Evolutionary conservation across 305 asterid genomes (phyloP).

Genomic region (Solanum hybrid): DNA sequence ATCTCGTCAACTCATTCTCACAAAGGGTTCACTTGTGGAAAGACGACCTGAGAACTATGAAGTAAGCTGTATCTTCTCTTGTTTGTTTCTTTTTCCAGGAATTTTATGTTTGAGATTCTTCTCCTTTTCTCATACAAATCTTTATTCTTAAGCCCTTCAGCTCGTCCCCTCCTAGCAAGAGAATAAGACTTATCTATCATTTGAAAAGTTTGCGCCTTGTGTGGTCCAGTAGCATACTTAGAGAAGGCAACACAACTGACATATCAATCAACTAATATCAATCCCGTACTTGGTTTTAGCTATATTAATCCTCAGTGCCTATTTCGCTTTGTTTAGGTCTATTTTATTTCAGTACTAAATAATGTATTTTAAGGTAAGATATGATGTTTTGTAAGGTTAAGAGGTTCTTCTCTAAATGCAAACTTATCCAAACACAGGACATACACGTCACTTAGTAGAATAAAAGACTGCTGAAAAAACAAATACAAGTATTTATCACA

Average conservation of each 20-base stretch:
- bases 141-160: not conserved
- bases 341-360: not conserved
- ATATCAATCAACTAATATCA: not conserved
- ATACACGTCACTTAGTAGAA: not conserved
- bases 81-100: not conserved
- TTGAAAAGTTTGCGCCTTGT: not conserved
- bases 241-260: not conserved
- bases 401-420: not conserved
- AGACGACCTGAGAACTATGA: constrained; percentile 98
- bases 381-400: not conserved
- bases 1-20: constrained; percentile 91
- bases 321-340: not conserved
- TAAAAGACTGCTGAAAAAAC: not conserved
- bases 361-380: not conserved
- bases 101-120: not conserved
- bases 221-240: not conserved
- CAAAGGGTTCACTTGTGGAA: constrained; percentile 88
- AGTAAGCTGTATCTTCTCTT: constrained; percentile 39
- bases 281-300: not conserved
- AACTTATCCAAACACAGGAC: not conserved
- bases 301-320: not conserved
- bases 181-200: not conserved
- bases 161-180: not conserved
- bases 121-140: not conserved
- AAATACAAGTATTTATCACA: not conserved